Conservation (phyloP, 169 alveolate genomes). For the Babesia bigemina region DNA sequence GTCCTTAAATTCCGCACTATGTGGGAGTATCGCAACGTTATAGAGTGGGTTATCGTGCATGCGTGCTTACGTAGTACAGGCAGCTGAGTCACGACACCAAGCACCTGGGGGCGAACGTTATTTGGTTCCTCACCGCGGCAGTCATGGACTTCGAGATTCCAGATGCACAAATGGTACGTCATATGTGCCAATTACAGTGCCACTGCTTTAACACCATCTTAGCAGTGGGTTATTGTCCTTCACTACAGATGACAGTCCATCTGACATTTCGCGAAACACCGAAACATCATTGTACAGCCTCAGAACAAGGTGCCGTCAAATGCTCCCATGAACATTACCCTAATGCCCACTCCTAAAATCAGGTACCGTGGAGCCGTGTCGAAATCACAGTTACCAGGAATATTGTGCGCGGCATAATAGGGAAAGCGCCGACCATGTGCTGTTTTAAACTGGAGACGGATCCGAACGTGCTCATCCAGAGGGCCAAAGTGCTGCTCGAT, state of each 20-base stretch:
- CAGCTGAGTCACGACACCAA: background rate
- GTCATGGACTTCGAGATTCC: conserved; percentile 36
- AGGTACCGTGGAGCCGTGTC: background rate
- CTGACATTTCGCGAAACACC: background rate
- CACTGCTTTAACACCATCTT: background rate
- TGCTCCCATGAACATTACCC: background rate
- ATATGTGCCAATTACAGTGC: too few relatives aligned
- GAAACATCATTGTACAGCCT: background rate
- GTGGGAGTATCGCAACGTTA: conserved; percentile 6
- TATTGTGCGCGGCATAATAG: conserved; percentile 11
- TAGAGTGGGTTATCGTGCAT: conserved; percentile 12
- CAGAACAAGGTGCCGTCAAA: conserved; percentile 29
- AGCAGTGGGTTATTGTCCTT: background rate
- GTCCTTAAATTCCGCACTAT: background rate
- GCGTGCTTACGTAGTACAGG: background rate
- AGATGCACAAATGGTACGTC: conserved; percentile 17
- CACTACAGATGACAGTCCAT: background rate
- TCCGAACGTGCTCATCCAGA: background rate
- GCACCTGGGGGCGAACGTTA: background rate
- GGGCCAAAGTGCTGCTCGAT: conserved; percentile 8
- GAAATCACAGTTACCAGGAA: conserved; percentile 1
- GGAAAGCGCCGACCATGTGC: conserved; percentile 18
- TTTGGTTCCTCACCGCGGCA: conserved; percentile 44
- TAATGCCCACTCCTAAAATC: conserved; percentile 16
- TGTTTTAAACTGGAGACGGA: conserved; percentile 46